Evolutionary conservation across 2,329 filamentous ascomycete species (phyloP).

Genomic region (Pseudogymnoascus sp.): DNA sequence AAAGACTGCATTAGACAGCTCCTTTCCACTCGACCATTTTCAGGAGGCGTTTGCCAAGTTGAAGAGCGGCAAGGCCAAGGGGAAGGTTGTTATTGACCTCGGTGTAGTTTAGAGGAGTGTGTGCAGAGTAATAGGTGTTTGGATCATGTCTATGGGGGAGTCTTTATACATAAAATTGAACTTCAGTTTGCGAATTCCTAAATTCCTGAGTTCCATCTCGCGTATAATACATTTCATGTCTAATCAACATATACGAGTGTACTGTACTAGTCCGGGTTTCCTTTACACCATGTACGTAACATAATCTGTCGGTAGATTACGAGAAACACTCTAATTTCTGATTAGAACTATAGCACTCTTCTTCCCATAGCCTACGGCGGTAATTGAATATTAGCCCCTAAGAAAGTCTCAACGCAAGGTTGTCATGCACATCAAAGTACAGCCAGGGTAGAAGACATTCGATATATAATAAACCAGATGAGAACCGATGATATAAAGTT

Average conservation of each 20-base stretch:
- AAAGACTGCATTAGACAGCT: slow-evolving; percentile 35
- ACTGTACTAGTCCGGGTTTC: neutral
- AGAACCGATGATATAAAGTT: too few relatives aligned
- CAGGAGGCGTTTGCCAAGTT: slow-evolving; percentile 35
- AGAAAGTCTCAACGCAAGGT: neutral
- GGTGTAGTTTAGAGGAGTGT: neutral
- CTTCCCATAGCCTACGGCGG: neutral
- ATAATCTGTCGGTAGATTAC: neutral
- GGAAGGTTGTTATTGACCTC: slow-evolving; percentile 37
- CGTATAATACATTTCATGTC: neutral
- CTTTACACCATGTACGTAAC: neutral
- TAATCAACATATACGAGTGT: neutral
- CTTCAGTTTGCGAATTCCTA: neutral
- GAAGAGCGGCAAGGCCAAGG: slow-evolving; percentile 34
- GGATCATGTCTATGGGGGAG: neutral
- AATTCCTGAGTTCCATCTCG: neutral
- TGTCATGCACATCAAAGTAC: neutral
- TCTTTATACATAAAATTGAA: neutral
- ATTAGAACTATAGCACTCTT: neutral
- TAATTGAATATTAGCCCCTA: too few relatives aligned
- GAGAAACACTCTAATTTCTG: neutral
- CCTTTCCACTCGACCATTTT: slow-evolving; percentile 35
- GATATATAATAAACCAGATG: neutral
- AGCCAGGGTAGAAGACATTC: neutral
- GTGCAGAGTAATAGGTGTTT: neutral